Conservation (phyloP, 1,139 yeast species). For the Geotrichum citri-aurantii region DNA sequence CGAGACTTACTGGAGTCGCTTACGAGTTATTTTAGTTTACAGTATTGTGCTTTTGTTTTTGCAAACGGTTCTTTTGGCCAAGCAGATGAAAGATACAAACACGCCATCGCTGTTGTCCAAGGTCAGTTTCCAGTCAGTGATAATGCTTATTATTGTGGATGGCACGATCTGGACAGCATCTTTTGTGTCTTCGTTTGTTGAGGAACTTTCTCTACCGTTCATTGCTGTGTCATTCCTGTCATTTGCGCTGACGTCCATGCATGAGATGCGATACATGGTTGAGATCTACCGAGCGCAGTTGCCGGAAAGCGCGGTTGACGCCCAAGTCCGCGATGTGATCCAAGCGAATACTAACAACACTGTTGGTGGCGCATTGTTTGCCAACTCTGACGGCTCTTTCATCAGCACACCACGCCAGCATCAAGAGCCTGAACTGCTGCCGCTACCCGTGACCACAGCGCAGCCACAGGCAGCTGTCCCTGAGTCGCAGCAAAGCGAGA, state of each 20-base stretch:
- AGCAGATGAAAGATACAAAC: slow-evolving; percentile 63
- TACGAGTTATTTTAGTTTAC: slow-evolving; percentile 35
- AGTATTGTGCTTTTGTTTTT: slow-evolving; percentile 42
- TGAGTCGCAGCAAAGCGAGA: slow-evolving; percentile 44
- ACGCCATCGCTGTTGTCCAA: slow-evolving; percentile 78
- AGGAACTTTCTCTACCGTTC: slow-evolving; percentile 57
- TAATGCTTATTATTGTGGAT: slow-evolving; percentile 55
- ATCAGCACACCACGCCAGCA: neutral
- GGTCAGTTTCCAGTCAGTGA: slow-evolving; percentile 58
- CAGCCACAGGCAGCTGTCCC: neutral
- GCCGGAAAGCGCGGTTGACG: slow-evolving; percentile 63
- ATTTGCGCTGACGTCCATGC: slow-evolving; percentile 63
- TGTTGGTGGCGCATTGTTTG: slow-evolving; percentile 1
- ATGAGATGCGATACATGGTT: slow-evolving; percentile 72
- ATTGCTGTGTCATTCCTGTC: slow-evolving; percentile 66
- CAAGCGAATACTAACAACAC: slow-evolving; percentile 15
- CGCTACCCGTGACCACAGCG: neutral
- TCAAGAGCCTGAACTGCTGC: neutral
- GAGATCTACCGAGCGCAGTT: slow-evolving; percentile 65
- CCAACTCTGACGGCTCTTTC: slow-evolving; percentile 7
- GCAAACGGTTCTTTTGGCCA: slow-evolving; percentile 48
- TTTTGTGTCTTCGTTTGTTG: slow-evolving; percentile 52
- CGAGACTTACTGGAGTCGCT: slow-evolving; percentile 46
- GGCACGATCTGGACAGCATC: slow-evolving; percentile 60
- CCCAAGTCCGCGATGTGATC: slow-evolving; percentile 32